Conservation (phyloP, 2,329 filamentous ascomycete species). For the Cercospora nicotianae region DNA sequence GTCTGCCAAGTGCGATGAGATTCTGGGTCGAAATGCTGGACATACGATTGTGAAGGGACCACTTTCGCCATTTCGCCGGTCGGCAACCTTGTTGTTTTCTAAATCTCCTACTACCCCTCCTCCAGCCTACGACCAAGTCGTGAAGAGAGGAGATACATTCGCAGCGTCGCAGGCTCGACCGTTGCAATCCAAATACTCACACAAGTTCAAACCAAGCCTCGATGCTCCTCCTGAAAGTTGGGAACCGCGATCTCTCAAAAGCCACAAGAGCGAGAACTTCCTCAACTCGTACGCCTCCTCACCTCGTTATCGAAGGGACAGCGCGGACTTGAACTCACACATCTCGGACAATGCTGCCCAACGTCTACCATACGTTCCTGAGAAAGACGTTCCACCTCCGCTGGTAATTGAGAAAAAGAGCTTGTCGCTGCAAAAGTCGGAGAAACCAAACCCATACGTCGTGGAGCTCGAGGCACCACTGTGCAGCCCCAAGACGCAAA, state of each 20-base stretch:
- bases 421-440: not conserved
- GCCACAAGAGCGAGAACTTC: not conserved
- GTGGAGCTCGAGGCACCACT: not conserved
- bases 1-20: not conserved
- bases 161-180: not conserved
- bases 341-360: not conserved
- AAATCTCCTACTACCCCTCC: not conserved
- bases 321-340: not conserved
- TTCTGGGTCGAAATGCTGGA: not conserved
- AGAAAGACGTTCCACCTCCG: not conserved
- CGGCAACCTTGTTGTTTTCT: not conserved
- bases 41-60: not conserved
- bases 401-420: not conserved
- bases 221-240: not conserved
- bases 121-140: not conserved
- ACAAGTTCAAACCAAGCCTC: not conserved
- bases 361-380: not conserved
- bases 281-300: not conserved
- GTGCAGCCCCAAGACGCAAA: not conserved
- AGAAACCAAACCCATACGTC: not conserved
- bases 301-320: not conserved
- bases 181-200: not conserved
- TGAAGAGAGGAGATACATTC: not conserved
- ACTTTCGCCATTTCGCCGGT: conserved; percentile 1
- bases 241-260: not conserved